These are phyloP conservation scores for Leccinum fuscescens DNA, from an alignment of 1,284 basidiomycete genomes.

Conservation along the genomic window DNA sequence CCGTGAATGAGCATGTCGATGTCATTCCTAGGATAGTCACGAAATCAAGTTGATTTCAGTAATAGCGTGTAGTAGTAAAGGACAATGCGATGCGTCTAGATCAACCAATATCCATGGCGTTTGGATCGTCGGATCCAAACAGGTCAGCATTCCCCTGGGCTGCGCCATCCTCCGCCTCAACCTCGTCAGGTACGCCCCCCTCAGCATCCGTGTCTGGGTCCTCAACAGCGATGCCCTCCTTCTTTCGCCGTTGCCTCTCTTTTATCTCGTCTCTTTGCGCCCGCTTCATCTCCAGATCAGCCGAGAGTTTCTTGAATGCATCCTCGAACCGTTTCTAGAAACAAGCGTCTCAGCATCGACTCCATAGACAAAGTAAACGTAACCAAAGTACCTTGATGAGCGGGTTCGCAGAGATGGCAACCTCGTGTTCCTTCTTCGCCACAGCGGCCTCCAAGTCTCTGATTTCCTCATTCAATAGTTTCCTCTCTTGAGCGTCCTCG, in stretches of 20 bases:
- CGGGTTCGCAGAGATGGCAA: conserved; percentile 85
- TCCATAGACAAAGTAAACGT: not conserved
- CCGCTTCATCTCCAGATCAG: conserved; percentile 86
- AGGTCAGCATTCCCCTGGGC: conserved; percentile 39
- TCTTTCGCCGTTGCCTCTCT: conserved; percentile 64
- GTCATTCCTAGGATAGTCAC: conserved; percentile 2
- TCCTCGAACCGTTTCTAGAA: conserved; percentile 90
- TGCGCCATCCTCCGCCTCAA: conserved; percentile 30
- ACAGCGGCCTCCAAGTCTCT: conserved; percentile 86
- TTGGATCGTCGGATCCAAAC: conserved; percentile 56
- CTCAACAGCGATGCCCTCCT: conserved; percentile 56
- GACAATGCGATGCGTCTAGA: not conserved
- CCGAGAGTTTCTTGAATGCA: conserved; percentile 81
- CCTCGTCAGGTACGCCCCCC: conserved; percentile 40
- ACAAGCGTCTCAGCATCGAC: conserved; percentile 6
- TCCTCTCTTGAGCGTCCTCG: conserved; percentile 70
- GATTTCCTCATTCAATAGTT: conserved; percentile 86
- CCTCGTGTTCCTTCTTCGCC: conserved; percentile 81
- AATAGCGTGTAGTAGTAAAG: not conserved
- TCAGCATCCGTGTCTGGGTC: conserved; percentile 47
- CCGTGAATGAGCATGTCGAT: conserved; percentile 3
- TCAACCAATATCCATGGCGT: conserved; percentile 44
- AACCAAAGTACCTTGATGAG: conserved; percentile 70
- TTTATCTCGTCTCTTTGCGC: conserved; percentile 75
- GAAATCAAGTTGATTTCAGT: not conserved